phyloP scores from a whole-genome alignment of 148 eudicot genomes.

The Rhododendron henanense region DNA sequence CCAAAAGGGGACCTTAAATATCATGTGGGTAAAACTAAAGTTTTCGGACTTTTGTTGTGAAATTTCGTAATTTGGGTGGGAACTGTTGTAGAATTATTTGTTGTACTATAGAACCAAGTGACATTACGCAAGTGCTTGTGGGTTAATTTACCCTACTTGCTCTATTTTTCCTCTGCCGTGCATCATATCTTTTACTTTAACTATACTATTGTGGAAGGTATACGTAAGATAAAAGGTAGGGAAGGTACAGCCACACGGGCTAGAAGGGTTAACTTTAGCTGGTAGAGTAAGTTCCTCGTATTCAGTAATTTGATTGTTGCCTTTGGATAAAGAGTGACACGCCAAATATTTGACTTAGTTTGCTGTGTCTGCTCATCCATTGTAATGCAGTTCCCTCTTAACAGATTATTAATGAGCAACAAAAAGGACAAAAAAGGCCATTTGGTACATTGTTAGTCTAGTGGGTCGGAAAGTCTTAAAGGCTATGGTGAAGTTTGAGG shows the following conservation, averaged over 20 bases:
- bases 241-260: too few relatives aligned
- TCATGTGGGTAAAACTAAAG: not conserved
- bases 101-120: not conserved
- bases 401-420: not conserved
- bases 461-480: not conserved
- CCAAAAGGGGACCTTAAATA: not conserved
- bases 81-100: not conserved
- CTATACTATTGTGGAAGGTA: too few relatives aligned
- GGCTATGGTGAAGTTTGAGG: not conserved
- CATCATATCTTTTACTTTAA: too few relatives aligned
- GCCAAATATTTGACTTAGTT: not conserved
- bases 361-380: not conserved
- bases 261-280: too few relatives aligned
- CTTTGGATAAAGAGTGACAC: too few relatives aligned
- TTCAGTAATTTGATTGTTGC: too few relatives aligned
- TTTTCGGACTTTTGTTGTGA: not conserved
- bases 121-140: not conserved
- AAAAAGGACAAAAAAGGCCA: not conserved
- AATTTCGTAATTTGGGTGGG: not conserved
- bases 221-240: too few relatives aligned
- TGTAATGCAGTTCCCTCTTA: not conserved
- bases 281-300: too few relatives aligned
- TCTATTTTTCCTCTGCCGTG: not conserved
- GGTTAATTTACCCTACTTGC: not conserved
- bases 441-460: not conserved